phyloP scores from a whole-genome alignment of 345 rosid species.

The Cardiospermum halicacabum region DNA sequence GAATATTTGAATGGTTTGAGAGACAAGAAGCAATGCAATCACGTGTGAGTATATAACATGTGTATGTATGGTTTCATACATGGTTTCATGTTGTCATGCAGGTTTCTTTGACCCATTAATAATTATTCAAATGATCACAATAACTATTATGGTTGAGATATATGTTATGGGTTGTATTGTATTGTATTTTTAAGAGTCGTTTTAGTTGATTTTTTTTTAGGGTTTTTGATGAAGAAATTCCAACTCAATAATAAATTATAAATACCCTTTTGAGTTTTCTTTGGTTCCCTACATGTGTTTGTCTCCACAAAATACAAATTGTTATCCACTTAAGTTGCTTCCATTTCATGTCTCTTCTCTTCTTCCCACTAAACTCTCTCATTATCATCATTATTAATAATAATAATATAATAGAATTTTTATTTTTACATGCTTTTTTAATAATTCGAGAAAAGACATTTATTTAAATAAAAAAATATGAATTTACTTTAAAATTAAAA shows the following conservation, averaged over 20 bases:
- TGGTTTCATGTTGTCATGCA: too few relatives aligned
- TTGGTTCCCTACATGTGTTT: background rate
- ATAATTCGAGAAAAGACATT: too few relatives aligned
- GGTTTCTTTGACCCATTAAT: background rate
- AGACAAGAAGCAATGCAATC: slow-evolving; percentile 3
- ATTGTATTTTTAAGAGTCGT: background rate
- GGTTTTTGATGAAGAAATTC: background rate
- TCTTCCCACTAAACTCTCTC: background rate
- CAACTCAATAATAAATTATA: background rate
- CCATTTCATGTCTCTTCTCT: background rate
- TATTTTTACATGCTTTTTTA: too few relatives aligned
- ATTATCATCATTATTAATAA: background rate
- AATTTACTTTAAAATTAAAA: too few relatives aligned
- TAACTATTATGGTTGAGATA: slow-evolving; percentile 1
- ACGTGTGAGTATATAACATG: background rate
- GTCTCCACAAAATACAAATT: background rate
- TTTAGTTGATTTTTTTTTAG: slow-evolving; percentile 2
- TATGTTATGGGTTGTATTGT: too few relatives aligned
- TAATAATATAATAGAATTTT: too few relatives aligned
- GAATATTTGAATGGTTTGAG: too few relatives aligned
- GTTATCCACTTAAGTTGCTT: background rate
- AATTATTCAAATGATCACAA: background rate
- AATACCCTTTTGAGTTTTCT: background rate
- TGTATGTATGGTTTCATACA: too few relatives aligned
- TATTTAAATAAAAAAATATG: too few relatives aligned